Conservation (phyloP, 371 early-diverging fungal species). For the Fennellomyces sp. region DNA sequence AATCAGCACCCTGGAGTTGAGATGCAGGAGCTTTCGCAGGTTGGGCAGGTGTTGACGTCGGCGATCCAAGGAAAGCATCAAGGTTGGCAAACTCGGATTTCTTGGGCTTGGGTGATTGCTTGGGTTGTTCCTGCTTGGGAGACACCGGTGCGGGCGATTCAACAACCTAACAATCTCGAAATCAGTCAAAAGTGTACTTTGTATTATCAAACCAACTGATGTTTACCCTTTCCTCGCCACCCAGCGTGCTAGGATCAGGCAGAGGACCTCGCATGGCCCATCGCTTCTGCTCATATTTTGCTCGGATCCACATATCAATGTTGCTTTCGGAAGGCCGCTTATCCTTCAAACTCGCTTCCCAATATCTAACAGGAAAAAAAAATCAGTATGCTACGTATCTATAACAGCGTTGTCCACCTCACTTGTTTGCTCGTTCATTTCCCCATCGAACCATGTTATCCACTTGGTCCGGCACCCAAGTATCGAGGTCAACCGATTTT, state of each 20-base stretch:
- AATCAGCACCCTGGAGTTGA: slow-evolving; percentile 49
- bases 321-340: slow-evolving; percentile 57
- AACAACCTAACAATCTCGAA: not conserved
- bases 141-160: not conserved
- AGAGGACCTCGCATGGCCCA: slow-evolving; percentile 74
- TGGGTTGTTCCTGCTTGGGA: not conserved
- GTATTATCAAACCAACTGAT: not conserved
- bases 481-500: slow-evolving; percentile 84
- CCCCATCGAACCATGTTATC: slow-evolving; percentile 86
- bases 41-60: slow-evolving; percentile 21
- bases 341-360: slow-evolving; percentile 64
- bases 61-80: slow-evolving; percentile 44
- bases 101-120: slow-evolving; percentile 9
- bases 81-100: slow-evolving; percentile 37
- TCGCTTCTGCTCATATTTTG: slow-evolving; percentile 84
- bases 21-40: slow-evolving; percentile 12
- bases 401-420: too few relatives aligned
- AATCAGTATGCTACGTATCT: too few relatives aligned
- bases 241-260: slow-evolving; percentile 74
- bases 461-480: slow-evolving; percentile 87
- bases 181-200: not conserved
- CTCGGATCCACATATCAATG: slow-evolving; percentile 83
- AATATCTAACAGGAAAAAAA: slow-evolving; percentile 42
- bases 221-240: slow-evolving; percentile 34
- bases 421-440: slow-evolving; percentile 78